phyloP scores from a whole-genome alignment of 2,329 filamentous ascomycete species.

The Sphaerulina vaccinii region DNA sequence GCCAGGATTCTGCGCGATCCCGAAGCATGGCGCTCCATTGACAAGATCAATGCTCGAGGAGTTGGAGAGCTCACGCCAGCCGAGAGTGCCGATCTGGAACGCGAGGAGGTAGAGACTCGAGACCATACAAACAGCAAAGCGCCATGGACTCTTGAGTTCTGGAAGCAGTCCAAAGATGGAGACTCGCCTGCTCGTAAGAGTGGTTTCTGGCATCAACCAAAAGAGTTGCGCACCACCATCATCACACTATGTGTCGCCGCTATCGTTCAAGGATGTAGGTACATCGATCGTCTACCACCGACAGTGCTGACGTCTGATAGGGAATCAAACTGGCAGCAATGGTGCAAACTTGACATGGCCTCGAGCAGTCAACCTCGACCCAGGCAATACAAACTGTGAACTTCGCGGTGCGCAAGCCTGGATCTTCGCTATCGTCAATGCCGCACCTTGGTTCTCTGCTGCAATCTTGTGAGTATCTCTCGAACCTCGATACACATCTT shows the following conservation, averaged over 20 bases:
- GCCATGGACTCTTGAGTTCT: slow-evolving; percentile 2
- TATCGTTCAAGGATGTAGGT: slow-evolving; percentile 33
- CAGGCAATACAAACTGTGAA: background rate
- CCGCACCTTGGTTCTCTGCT: slow-evolving; percentile 36
- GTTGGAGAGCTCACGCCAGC: slow-evolving; percentile 21
- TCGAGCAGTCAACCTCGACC: slow-evolving; percentile 6
- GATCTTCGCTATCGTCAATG: slow-evolving; percentile 37
- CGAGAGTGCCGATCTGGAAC: slow-evolving; percentile 3
- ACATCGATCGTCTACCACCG: background rate
- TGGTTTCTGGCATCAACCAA: slow-evolving; percentile 34
- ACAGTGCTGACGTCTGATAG: slow-evolving; percentile 6
- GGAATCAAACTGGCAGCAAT: slow-evolving; percentile 37
- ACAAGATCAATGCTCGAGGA: slow-evolving; percentile 28
- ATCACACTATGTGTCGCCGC: slow-evolving; percentile 37
- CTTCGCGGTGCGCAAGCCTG: slow-evolving; percentile 22
- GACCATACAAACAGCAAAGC: slow-evolving; percentile 5
- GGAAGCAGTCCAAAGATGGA: too few species aligned
- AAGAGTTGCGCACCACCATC: slow-evolving; percentile 35
- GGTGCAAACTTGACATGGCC: slow-evolving; percentile 39
- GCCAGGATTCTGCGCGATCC: slow-evolving; percentile 31
- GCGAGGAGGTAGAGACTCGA: background rate
- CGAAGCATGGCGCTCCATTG: slow-evolving; percentile 28
- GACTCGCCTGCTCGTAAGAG: too few species aligned
- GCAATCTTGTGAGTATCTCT: slow-evolving; percentile 23
- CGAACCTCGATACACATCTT: too few species aligned